These are phyloP conservation scores for Globisporangium sylvaticum DNA, from an alignment of 352 stramenopile species.

Conservation along the genomic window DNA sequence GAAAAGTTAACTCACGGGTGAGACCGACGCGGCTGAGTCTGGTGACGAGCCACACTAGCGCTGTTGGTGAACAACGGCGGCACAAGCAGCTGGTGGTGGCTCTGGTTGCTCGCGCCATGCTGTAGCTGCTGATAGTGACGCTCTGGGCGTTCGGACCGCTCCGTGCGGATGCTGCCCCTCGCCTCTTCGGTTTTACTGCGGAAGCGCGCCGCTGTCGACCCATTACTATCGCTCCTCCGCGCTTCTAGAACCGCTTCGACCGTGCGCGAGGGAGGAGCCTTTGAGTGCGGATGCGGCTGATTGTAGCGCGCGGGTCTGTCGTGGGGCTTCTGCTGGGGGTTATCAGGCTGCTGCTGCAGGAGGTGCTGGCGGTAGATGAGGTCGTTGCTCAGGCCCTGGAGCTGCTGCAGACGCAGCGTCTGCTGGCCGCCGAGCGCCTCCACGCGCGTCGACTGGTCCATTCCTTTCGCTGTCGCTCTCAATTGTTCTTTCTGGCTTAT, in stretches of 20 bases:
- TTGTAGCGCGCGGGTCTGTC: background rate
- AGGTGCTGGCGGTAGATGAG: slow-evolving; percentile 33
- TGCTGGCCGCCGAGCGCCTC: slow-evolving; percentile 46
- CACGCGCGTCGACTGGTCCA: slow-evolving; percentile 24
- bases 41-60: slow-evolving; percentile 5
- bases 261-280: slow-evolving; percentile 19
- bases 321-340: background rate
- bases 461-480: too few species aligned
- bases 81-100: slow-evolving; percentile 12
- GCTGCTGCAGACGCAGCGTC: slow-evolving; percentile 33
- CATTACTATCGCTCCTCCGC: slow-evolving; percentile 7
- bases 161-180: slow-evolving; percentile 41
- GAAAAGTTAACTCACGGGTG: slow-evolving; percentile 23
- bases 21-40: slow-evolving; percentile 3
- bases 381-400: slow-evolving; percentile 34
- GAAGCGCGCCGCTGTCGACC: slow-evolving; percentile 25
- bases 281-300: background rate
- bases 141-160: slow-evolving; percentile 29
- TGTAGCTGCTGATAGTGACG: slow-evolving; percentile 2
- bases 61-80: slow-evolving; percentile 11
- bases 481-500: background rate
- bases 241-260: slow-evolving; percentile 49
- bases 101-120: background rate
- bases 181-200: slow-evolving; percentile 39
- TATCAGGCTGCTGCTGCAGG: background rate